Percentiles rank a stretch among this genome's conserved stretches.
These are phyloP conservation scores for Aciculosporium take DNA, from an alignment of 2,329 filamentous ascomycete species.

Conservation along the genomic window DNA sequence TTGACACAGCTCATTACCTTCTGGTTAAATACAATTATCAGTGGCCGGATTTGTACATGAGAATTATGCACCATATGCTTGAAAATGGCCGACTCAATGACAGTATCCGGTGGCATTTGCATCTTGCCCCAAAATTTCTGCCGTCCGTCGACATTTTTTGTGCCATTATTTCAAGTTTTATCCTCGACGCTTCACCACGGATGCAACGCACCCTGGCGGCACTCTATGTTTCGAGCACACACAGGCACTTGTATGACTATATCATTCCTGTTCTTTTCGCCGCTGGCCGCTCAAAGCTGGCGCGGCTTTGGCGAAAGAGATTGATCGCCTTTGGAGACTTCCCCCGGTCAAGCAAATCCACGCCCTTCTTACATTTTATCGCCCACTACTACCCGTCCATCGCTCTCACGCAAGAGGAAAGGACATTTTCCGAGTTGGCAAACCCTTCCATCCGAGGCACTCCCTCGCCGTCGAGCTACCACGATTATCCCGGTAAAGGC, in stretches of 20 bases:
- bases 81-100: constrained; percentile 21
- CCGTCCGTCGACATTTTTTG: constrained; percentile 27
- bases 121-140: constrained; percentile 28
- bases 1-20: constrained; percentile 20
- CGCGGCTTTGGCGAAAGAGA: constrained; percentile 32
- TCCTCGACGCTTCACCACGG: constrained; percentile 20
- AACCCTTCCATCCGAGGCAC: background rate
- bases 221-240: constrained; percentile 30
- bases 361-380: constrained; percentile 35
- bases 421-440: constrained; percentile 8
- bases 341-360: constrained; percentile 25
- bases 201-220: constrained; percentile 26
- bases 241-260: constrained; percentile 34
- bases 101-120: constrained; percentile 34
- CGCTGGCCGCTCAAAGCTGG: constrained; percentile 28
- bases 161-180: constrained; percentile 28
- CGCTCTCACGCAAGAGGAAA: constrained; percentile 24
- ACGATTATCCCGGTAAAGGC: constrained; percentile 5
- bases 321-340: constrained; percentile 27
- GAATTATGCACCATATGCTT: constrained; percentile 30
- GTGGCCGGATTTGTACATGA: constrained; percentile 39
- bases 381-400: constrained; percentile 29
- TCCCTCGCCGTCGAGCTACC: background rate
- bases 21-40: constrained; percentile 20
- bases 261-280: constrained; percentile 37